Percentiles rank a stretch among this genome's conserved stretches.
These are phyloP conservation scores for Cercospora sp. DNA, from an alignment of 2,329 filamentous ascomycete species.

Conservation along the genomic window DNA sequence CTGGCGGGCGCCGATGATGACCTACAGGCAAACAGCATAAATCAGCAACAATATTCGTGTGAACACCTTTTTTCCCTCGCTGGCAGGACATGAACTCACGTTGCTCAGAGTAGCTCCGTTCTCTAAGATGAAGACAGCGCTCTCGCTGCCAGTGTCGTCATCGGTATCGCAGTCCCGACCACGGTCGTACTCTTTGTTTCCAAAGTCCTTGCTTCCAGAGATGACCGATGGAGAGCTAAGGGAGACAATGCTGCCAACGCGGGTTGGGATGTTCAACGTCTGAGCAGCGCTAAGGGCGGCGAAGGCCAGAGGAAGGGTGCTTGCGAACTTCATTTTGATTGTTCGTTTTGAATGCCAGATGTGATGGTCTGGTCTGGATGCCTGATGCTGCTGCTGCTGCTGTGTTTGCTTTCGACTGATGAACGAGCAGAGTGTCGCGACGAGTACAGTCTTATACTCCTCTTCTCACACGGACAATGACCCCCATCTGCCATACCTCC, in stretches of 20 bases:
- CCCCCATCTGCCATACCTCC: background rate
- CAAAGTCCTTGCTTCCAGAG: conserved; percentile 20
- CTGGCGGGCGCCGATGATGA: conserved; percentile 55
- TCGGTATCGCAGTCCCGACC: conserved; percentile 20
- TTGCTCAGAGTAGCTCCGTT: conserved; percentile 54
- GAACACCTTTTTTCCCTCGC: background rate
- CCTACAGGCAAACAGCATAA: conserved; percentile 23
- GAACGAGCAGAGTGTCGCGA: background rate
- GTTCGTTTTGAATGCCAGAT: background rate
- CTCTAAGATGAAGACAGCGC: conserved; percentile 55
- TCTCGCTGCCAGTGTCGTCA: conserved; percentile 41
- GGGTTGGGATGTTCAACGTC: conserved; percentile 39
- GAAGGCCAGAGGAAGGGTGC: conserved; percentile 18
- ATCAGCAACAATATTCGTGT: background rate
- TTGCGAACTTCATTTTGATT: conserved; percentile 18
- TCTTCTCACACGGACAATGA: background rate
- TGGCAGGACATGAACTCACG: background rate
- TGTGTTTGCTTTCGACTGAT: background rate
- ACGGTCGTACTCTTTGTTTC: conserved; percentile 24
- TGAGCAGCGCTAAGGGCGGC: conserved; percentile 36
- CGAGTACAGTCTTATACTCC: background rate
- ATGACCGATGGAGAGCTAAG: conserved; percentile 34
- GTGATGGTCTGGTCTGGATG: background rate
- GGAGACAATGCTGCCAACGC: conserved; percentile 34
- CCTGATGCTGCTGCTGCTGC: background rate